Evolutionary conservation across 2,329 filamentous ascomycete genomes (phyloP).

Genomic region (Alternaria alternata): DNA sequence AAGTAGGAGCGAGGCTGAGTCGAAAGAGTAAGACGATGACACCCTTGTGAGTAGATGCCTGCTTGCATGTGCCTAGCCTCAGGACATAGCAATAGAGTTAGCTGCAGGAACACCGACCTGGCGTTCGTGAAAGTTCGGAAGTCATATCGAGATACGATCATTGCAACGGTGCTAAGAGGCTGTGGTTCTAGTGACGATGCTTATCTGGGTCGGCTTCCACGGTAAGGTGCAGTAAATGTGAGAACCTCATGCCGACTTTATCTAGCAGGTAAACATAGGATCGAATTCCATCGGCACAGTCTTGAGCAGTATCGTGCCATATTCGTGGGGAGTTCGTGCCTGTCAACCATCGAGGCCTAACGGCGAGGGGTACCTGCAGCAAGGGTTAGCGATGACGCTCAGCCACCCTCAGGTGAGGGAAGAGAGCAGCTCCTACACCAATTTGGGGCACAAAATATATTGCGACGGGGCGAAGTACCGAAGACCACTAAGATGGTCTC

Average conservation of each 20-base stretch:
- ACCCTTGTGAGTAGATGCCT: neutral
- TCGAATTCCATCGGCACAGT: neutral
- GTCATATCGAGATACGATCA: neutral
- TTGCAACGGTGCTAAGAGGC: neutral
- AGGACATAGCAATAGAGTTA: neutral
- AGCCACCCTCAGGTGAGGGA: neutral
- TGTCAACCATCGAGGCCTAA: neutral
- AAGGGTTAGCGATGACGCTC: neutral
- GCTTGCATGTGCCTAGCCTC: neutral
- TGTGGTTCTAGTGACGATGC: neutral
- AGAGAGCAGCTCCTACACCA: neutral
- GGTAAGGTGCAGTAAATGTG: neutral
- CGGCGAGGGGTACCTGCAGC: neutral
- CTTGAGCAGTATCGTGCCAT: neutral
- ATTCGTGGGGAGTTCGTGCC: neutral
- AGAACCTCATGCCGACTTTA: neutral
- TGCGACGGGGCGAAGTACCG: neutral
- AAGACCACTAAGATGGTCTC: neutral
- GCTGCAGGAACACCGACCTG: neutral
- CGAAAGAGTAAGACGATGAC: neutral
- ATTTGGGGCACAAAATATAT: conserved; percentile 7
- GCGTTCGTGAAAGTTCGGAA: neutral
- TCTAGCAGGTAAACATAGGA: too few species aligned
- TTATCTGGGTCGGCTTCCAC: neutral
- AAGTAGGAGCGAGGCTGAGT: neutral